phyloP scores from a whole-genome alignment of 345 rosid species.

The Camelina sativa region DNA sequence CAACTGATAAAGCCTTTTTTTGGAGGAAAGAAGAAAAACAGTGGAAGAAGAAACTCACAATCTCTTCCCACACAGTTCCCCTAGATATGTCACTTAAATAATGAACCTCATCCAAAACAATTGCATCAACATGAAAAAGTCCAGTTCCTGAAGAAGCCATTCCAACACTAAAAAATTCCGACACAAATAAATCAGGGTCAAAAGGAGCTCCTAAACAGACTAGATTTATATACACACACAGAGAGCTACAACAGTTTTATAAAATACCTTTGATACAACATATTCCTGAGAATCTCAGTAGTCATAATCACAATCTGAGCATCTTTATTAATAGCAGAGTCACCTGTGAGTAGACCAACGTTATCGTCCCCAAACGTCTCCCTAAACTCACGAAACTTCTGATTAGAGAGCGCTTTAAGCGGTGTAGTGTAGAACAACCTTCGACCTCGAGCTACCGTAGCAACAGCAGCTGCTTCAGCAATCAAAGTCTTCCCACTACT shows the following conservation, averaged over 20 bases:
- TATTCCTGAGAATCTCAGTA: slow-evolving; percentile 92
- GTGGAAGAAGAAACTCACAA: slow-evolving; percentile 53
- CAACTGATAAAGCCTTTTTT: background rate
- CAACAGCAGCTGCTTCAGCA: slow-evolving; percentile 96
- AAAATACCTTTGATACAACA: slow-evolving; percentile 87
- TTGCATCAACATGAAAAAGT: slow-evolving; percentile 83
- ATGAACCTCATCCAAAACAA: slow-evolving; percentile 98
- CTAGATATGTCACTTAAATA: slow-evolving; percentile 92
- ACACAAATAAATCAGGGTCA: too few relatives aligned
- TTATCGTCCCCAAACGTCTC: slow-evolving; percentile 90
- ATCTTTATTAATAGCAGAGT: slow-evolving; percentile 80
- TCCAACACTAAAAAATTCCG: slow-evolving; percentile 93
- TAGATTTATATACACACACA: background rate
- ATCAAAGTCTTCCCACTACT: slow-evolving; percentile 97
- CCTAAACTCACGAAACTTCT: slow-evolving; percentile 94
- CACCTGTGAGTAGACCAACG: slow-evolving; percentile 96
- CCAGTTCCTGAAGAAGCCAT: slow-evolving; percentile 83
- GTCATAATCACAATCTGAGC: slow-evolving; percentile 92
- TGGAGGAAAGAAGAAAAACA: slow-evolving; percentile 2
- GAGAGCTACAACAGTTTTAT: background rate
- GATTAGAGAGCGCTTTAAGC: slow-evolving; percentile 95
- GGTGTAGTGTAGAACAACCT: slow-evolving; percentile 93
- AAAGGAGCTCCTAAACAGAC: slow-evolving; percentile 8
- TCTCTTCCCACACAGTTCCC: slow-evolving; percentile 98
- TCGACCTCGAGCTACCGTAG: slow-evolving; percentile 80